Base-by-base conservation (phyloP, 345 rosid species). In the Cardiospermum halicacabum region DNA sequence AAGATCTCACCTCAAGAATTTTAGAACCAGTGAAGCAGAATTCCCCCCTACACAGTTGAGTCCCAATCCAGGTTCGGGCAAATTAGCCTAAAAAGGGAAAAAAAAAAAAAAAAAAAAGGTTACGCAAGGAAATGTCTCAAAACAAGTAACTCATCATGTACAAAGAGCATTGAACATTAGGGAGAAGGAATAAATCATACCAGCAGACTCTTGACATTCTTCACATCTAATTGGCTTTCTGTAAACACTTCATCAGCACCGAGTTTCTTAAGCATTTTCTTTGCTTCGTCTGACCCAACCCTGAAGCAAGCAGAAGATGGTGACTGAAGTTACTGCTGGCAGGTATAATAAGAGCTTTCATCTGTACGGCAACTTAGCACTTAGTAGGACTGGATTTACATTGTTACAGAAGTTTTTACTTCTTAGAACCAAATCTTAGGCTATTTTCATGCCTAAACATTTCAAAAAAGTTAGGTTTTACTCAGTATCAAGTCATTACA, bases 11-110 rank as follows among this genome's bases (percentile, higher is more conserved):
- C 89, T 88, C 60, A 94, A 80, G 81, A 84, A 87, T 68, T 85
- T 91, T 75, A 86, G 84, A 60, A 94, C 91, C 72, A 84, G 67
- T 67, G 95, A 81, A 72, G 97, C 88, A 53, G 85, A 72, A 71
- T 88, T 87, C 63, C 96, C 96, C 59, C 95, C 99, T 53, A 91
- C 85, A 22, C 96, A 91, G 81, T 94, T 94, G 76, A 94, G 82
- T 64, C 96, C 97, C 62, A 94, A 72, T 60, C 82, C 71, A 67
- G 96, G 88, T 72, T 82, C 91, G 12, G 92, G 85, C 69, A 85
- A 43, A 74, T 68, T 76, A 54, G 74, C 79, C 97, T 93, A 55
- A 28, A 47, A 67, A 26, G 68, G n/a, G n/a, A n/a, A n/a, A n/a
- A n/a, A n/a, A n/a, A n/a, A n/a, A n/a, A n/a, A n/a, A n/a, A n/a